Conservation (phyloP, 768 basidiomycete species). For the Fibroporia radiculosa region DNA sequence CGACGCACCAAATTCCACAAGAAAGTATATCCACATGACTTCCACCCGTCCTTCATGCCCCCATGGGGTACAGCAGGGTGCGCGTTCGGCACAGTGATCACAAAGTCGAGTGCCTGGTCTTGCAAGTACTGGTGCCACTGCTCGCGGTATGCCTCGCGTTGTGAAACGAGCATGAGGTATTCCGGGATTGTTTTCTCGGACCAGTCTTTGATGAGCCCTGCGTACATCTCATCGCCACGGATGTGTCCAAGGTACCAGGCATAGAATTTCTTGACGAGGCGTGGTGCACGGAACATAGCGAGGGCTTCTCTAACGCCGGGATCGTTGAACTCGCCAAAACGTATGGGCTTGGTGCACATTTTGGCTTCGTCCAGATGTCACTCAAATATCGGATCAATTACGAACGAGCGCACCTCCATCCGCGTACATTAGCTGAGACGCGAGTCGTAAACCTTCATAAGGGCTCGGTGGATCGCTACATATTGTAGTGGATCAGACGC, state of each 20-base stretch:
- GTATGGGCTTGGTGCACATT: constrained; percentile 14
- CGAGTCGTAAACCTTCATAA: constrained; percentile 17
- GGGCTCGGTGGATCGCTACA: constrained; percentile 24
- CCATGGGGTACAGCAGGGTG: constrained; percentile 32
- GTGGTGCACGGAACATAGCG: constrained; percentile 16
- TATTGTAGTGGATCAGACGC: constrained; percentile 9
- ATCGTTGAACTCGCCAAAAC: constrained; percentile 18
- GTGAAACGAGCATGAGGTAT: constrained; percentile 20
- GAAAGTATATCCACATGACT: constrained; percentile 27
- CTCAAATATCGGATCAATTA: background rate
- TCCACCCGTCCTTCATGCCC: constrained; percentile 25
- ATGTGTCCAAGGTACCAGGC: constrained; percentile 21
- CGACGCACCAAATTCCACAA: constrained; percentile 37
- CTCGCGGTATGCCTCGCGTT: constrained; percentile 23
- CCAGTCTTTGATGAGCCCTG: constrained; percentile 18
- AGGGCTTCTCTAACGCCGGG: constrained; percentile 15
- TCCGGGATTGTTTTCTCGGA: constrained; percentile 20
- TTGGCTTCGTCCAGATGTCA: constrained; percentile 9
- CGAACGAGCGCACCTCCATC: constrained; percentile 16
- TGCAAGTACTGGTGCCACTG: constrained; percentile 20
- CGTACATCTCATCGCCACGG: constrained; percentile 17
- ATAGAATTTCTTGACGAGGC: constrained; percentile 20
- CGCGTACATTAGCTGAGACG: constrained; percentile 16
- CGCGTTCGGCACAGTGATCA: constrained; percentile 32
- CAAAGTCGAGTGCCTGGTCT: constrained; percentile 27